A percentile compares a stretch with the other conserved stretches of the same genome.
Evolutionary conservation across 805 yeast genomes (phyloP).

Genomic region (Hanseniaspora valbyensis): DNA sequence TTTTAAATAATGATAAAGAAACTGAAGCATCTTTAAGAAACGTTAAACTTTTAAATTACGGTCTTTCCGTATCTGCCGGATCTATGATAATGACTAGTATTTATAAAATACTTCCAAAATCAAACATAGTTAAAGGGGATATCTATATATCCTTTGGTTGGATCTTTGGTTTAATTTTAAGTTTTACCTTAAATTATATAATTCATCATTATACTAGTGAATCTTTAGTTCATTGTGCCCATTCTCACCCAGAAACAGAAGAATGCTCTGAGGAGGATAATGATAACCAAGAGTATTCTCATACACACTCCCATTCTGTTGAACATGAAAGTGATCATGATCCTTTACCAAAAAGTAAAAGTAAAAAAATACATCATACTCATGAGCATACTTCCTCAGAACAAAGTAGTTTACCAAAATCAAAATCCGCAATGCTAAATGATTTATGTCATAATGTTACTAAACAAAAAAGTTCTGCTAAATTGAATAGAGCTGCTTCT

Average conservation of each 20-base stretch:
- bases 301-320: not conserved
- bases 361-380: not conserved
- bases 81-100: conserved; percentile 71
- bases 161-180: conserved; percentile 48
- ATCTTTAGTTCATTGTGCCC: conserved; percentile 78
- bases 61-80: conserved; percentile 71
- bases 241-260: conserved; percentile 31
- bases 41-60: conserved; percentile 55
- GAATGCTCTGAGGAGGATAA: conserved; percentile 21
- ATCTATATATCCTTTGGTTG: conserved; percentile 37
- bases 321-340: not conserved
- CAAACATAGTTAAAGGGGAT: conserved; percentile 32
- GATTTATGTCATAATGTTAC: conserved; percentile 2
- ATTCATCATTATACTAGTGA: conserved; percentile 71
- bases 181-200: conserved; percentile 48
- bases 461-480: not conserved
- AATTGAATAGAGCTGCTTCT: not conserved
- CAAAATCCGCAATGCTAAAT: not conserved
- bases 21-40: conserved; percentile 26
- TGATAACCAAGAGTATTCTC: conserved; percentile 8
- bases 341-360: not conserved
- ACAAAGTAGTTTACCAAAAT: not conserved
- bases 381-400: not conserved
- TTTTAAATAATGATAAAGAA: conserved; percentile 45
- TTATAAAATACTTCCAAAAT: conserved; percentile 65